phyloP scores from a whole-genome alignment of 1,284 basidiomycete genomes.

The Ceratobasidium sp. region DNA sequence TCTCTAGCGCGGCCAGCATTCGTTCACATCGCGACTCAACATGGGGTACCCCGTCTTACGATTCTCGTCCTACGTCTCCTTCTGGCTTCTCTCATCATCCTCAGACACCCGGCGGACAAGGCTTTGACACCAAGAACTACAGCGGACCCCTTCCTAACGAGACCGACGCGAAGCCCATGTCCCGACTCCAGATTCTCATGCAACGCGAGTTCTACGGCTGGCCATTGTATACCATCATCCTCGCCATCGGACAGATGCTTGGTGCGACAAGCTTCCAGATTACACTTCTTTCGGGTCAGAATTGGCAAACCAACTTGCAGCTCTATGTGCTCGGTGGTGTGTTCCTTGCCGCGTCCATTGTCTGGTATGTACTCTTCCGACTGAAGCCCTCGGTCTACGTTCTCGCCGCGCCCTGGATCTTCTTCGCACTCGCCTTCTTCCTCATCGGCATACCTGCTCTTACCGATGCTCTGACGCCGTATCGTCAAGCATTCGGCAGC shows the following conservation, averaged over 20 bases:
- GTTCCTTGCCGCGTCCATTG: slow-evolving; percentile 85
- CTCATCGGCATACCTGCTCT: slow-evolving; percentile 89
- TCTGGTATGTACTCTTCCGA: slow-evolving; percentile 92
- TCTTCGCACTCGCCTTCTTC: slow-evolving; percentile 91
- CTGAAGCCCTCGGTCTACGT: slow-evolving; percentile 89
- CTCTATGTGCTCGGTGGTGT: slow-evolving; percentile 91
- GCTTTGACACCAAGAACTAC: slow-evolving; percentile 64
- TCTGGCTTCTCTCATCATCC: slow-evolving; percentile 52
- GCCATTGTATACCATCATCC: slow-evolving; percentile 91
- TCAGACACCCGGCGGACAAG: slow-evolving; percentile 55
- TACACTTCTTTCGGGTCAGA: slow-evolving; percentile 86
- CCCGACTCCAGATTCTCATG: slow-evolving; percentile 83
- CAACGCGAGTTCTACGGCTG: slow-evolving; percentile 82
- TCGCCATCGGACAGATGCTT: slow-evolving; percentile 88
- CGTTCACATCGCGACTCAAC: slow-evolving; percentile 85
- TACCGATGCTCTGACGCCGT: slow-evolving; percentile 69
- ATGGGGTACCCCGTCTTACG: slow-evolving; percentile 78
- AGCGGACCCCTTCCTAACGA: slow-evolving; percentile 69
- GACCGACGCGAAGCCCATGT: slow-evolving; percentile 74
- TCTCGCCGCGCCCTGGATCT: slow-evolving; percentile 87
- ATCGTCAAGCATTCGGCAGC: slow-evolving; percentile 77
- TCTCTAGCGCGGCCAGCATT: slow-evolving; percentile 81
- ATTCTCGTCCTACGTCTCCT: slow-evolving; percentile 82
- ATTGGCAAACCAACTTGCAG: slow-evolving; percentile 83
- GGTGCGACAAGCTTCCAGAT: slow-evolving; percentile 95